Conservation (phyloP, 805 yeast species). For the Spathaspora sp. region DNA sequence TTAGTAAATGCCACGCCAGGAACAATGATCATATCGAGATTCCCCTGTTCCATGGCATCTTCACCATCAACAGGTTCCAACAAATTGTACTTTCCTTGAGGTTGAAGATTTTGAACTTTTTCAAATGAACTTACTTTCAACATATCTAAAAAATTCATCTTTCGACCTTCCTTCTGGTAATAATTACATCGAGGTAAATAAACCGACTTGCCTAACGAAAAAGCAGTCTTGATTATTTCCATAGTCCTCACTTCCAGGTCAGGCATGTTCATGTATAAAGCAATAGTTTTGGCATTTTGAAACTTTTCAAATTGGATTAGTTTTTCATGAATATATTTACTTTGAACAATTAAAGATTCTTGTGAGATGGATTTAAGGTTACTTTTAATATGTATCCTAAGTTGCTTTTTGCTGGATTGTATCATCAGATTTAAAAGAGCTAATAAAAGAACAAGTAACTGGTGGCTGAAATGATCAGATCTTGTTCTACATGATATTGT, state of each 20-base stretch:
- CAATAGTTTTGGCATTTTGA: conserved; percentile 46
- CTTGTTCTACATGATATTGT: no score
- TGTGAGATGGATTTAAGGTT: conserved; percentile 14
- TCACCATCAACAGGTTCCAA: conserved; percentile 57
- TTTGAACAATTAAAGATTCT: conserved; percentile 20
- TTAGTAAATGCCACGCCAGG: conserved; percentile 83
- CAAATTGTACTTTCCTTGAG: conserved; percentile 65
- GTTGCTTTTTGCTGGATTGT: conserved; percentile 6
- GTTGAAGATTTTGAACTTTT: conserved; percentile 47
- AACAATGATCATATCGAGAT: conserved; percentile 66
- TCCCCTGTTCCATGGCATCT: conserved; percentile 21
- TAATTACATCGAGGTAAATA: conserved; percentile 55
- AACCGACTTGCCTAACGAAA: conserved; percentile 46
- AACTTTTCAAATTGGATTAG: conserved; percentile 33
- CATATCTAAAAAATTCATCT: conserved; percentile 49
- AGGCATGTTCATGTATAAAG: conserved; percentile 76
- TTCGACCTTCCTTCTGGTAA: conserved; percentile 26
- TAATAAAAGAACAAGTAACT: neutral
- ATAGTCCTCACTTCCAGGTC: conserved; percentile 63
- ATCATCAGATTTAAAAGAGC: neutral
- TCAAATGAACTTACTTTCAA: conserved; percentile 40
- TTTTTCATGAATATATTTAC: conserved; percentile 16
- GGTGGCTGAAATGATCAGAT: no score
- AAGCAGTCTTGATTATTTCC: conserved; percentile 49
- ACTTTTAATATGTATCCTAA: conserved; percentile 23